Percentiles rank a stretch among this genome's conserved stretches.
Evolutionary conservation across 2,329 filamentous ascomycete species (phyloP).

Genomic region (Biscogniauxia mediterranea): DNA sequence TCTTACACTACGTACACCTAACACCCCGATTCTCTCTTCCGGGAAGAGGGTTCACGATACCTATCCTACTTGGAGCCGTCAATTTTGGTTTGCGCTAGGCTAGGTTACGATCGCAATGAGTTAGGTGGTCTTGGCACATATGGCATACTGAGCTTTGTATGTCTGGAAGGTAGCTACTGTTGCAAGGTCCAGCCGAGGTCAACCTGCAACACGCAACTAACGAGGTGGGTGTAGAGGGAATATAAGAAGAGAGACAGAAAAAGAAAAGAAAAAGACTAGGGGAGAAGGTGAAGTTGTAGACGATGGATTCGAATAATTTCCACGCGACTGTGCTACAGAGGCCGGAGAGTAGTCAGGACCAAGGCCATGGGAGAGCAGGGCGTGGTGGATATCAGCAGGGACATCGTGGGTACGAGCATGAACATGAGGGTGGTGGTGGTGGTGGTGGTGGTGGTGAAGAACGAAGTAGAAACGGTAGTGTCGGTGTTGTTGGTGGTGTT

Average conservation of each 20-base stretch:
- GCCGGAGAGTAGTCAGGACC: not conserved
- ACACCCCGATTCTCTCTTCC: too few relatives aligned
- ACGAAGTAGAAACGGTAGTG: too few relatives aligned
- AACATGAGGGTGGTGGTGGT: not conserved
- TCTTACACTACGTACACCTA: too few relatives aligned
- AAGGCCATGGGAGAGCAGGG: not conserved
- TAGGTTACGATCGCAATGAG: conserved; percentile 8
- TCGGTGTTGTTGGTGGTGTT: too few relatives aligned
- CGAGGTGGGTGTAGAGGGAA: conserved; percentile 5
- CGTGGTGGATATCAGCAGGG: not conserved
- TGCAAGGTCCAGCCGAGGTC: not conserved
- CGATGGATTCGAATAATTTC: conserved; percentile 21
- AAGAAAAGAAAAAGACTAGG: conserved; percentile 10
- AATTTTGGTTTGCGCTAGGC: conserved; percentile 16
- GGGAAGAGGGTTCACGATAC: not conserved
- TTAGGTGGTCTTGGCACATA: not conserved
- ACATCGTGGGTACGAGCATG: not conserved
- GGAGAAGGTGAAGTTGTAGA: conserved; percentile 8
- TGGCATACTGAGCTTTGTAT: not conserved
- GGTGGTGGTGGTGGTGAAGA: too few relatives aligned
- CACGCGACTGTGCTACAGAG: conserved; percentile 29
- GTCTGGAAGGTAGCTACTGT: not conserved
- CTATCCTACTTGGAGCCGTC: not conserved
- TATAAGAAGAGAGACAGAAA: conserved; percentile 1
- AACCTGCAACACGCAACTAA: not conserved